These are phyloP conservation scores for Candida ovalis DNA, from an alignment of 805 yeast species.

Conservation along the genomic window DNA sequence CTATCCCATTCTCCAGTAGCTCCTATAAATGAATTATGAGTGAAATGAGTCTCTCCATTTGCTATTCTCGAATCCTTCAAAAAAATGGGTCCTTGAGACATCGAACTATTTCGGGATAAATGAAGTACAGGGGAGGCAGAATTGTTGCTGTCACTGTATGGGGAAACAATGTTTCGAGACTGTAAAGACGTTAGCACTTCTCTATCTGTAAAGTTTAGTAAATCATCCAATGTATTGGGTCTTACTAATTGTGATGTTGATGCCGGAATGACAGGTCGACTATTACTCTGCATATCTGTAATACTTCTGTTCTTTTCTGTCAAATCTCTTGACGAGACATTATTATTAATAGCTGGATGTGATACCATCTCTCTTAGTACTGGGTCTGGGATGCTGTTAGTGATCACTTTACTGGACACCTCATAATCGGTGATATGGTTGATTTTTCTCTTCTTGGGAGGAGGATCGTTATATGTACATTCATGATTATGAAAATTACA, in stretches of 20 bases:
- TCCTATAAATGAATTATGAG: constrained; percentile 5
- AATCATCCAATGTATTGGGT: not conserved
- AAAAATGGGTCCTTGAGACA: not conserved
- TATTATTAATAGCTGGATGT: not conserved
- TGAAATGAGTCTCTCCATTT: not conserved
- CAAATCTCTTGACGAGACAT: not conserved
- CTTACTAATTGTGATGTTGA: not conserved
- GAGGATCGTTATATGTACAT: constrained; percentile 15
- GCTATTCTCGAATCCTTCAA: not conserved
- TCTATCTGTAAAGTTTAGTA: not conserved
- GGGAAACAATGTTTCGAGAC: not conserved
- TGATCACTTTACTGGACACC: not conserved
- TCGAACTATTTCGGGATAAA: not conserved
- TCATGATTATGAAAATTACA: constrained; percentile 14
- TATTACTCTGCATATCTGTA: not conserved
- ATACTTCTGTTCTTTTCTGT: not conserved
- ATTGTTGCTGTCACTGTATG: not conserved
- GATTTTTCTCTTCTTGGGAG: constrained; percentile 13
- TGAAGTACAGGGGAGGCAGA: not conserved
- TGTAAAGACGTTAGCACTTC: not conserved
- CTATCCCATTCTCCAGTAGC: constrained; percentile 15
- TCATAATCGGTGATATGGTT: not conserved
- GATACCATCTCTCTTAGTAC: not conserved
- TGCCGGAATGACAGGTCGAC: not conserved
- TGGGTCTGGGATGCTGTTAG: not conserved